Evolutionary conservation across 305 asterid species (phyloP).

Genomic region (Euphrasia arctica): DNA sequence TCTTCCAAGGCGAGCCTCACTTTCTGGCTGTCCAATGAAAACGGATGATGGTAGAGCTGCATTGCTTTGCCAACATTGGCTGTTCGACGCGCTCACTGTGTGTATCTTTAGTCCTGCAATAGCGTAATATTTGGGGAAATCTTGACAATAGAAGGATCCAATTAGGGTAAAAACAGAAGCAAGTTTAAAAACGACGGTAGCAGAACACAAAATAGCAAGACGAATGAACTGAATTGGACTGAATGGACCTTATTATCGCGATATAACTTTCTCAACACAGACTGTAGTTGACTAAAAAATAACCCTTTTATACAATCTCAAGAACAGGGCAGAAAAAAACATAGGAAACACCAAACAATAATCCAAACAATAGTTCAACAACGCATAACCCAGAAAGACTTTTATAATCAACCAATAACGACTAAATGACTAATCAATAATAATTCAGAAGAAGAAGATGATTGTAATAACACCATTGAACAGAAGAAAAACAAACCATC

Average conservation of each 20-base stretch:
- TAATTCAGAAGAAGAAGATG: not conserved
- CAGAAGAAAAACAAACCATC: conserved; percentile 2
- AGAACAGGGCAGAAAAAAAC: not conserved
- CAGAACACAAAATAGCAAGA: too few species aligned
- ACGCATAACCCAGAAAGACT: too few species aligned
- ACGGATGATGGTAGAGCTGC: conserved; percentile 97
- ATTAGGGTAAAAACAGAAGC: too few species aligned
- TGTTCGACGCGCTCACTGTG: not conserved
- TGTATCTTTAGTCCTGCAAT: conserved; percentile 1
- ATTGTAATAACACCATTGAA: not conserved
- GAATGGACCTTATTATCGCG: not conserved
- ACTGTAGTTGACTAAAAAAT: not conserved
- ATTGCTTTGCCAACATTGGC: conserved; percentile 27
- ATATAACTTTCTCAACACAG: not conserved
- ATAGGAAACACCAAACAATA: not conserved
- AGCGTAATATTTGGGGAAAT: not conserved
- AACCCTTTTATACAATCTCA: not conserved
- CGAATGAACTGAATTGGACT: not conserved
- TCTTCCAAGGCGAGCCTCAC: conserved; percentile 94
- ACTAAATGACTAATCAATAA: not conserved
- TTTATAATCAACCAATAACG: too few species aligned
- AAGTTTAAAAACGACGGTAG: too few species aligned
- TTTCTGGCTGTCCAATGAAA: conserved; percentile 87
- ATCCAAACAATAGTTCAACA: not conserved
- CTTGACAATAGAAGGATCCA: too few species aligned